phyloP scores from a whole-genome alignment of 306 rosid species.

The Inga laurina region DNA sequence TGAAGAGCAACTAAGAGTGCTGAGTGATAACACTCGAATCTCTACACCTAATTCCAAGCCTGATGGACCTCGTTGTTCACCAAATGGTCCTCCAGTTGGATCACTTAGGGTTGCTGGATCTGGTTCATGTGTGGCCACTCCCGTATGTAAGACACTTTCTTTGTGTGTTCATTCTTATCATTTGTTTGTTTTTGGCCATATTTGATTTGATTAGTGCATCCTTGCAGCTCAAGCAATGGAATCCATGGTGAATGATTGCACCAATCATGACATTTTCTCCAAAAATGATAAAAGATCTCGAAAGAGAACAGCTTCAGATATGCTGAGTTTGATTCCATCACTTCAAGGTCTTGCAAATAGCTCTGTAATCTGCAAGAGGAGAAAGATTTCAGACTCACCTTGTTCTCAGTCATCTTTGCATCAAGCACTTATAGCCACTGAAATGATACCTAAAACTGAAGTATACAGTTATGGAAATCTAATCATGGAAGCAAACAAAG shows the following conservation, averaged over 20 bases:
- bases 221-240: conserved; percentile 78
- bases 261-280: conserved; percentile 49
- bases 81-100: conserved; percentile 48
- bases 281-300: conserved; percentile 63
- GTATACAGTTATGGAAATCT: conserved; percentile 74
- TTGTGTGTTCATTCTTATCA: conserved; percentile 29
- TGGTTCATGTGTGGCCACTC: conserved; percentile 63
- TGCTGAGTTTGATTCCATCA: conserved; percentile 82
- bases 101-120: conserved; percentile 64
- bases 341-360: conserved; percentile 62
- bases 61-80: conserved; percentile 57
- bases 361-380: conserved; percentile 59
- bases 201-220: conserved; percentile 37
- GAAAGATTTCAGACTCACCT: conserved; percentile 57
- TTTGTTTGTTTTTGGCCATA: conserved; percentile 21
- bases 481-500: conserved; percentile 85
- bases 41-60: conserved; percentile 55
- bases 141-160: conserved; percentile 80
- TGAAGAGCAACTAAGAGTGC: conserved; percentile 69
- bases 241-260: conserved; percentile 43
- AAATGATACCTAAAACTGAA: conserved; percentile 59
- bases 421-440: conserved; percentile 50
- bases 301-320: conserved; percentile 77
- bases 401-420: conserved; percentile 49
- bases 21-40: conserved; percentile 62